Evolutionary conservation across 1,284 basidiomycete species (phyloP).

Genomic region (Ganoderma multipileum): DNA sequence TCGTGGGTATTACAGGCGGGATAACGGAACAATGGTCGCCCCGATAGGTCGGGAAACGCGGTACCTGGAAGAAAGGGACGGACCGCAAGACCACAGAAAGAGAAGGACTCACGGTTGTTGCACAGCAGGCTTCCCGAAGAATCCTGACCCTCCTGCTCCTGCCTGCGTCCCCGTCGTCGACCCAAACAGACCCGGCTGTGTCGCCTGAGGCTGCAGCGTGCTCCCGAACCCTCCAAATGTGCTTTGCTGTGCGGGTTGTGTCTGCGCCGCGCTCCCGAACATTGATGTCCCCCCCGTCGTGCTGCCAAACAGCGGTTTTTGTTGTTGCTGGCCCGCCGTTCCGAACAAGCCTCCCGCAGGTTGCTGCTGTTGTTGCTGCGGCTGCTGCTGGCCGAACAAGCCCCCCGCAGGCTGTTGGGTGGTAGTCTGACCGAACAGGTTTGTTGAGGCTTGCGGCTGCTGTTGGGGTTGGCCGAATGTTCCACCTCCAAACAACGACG

Average conservation of each 20-base stretch:
- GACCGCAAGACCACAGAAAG: not conserved
- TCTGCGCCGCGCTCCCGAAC: conserved; percentile 26
- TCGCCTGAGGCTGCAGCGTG: conserved; percentile 23
- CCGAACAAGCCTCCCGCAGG: conserved; percentile 4
- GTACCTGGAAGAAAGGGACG: not conserved
- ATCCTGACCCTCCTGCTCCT: conserved; percentile 17
- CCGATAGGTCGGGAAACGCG: not conserved
- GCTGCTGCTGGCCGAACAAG: conserved; percentile 27
- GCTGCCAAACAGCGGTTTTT: conserved; percentile 25
- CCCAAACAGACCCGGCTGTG: conserved; percentile 24
- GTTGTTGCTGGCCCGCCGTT: conserved; percentile 12
- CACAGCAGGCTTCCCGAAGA: conserved; percentile 25
- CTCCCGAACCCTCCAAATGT: conserved; percentile 25
- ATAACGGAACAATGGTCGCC: not conserved
- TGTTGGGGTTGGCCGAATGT: conserved; percentile 38
- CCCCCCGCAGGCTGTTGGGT: conserved; percentile 18
- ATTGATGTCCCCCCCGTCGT: conserved; percentile 12
- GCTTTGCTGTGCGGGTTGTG: conserved; percentile 28
- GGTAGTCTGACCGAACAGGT: conserved; percentile 1
- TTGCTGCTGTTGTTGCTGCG: conserved; percentile 4
- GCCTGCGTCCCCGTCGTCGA: conserved; percentile 19
- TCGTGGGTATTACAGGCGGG: not conserved
- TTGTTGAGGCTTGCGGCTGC: conserved; percentile 34
- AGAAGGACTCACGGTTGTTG: conserved; percentile 36
- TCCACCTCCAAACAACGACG: conserved; percentile 47